Base-by-base conservation (phyloP, 257 asterid species). In the Knoxia roxburghii region DNA sequence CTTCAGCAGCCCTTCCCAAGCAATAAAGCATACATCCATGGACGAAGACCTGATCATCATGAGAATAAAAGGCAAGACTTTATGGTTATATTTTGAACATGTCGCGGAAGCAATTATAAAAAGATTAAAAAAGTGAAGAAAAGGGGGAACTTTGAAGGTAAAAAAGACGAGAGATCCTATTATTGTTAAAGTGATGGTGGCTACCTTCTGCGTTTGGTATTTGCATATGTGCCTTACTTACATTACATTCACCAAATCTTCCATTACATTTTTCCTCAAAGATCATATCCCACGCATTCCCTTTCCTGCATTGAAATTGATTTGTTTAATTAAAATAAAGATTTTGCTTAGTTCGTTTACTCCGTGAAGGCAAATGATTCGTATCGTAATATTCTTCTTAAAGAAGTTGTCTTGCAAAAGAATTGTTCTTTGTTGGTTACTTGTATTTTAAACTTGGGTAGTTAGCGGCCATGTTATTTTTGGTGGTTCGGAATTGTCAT, bases 201-300 rank as follows among this genome's bases (percentile, higher is more conserved):
- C 24, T 48, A 20, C 24, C 53, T 48, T 48, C 53, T 48, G 53
- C 18, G 17, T 17, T 48, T 48, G 53, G 53, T 2, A 48, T n/a
- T 15, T 20, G 53, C 21, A 48, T 48, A 48, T 48, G 21, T 48
- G 24, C 56, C 56, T 50, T 75, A 39, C 68, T 69, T 56, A 4
- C 10, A 6, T 41, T 4, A 33, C 6, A 33, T n/a, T 24, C 37
- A 24, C 61, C 20, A 11, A 24, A 55, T 55, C 20, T 55, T 32
- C 37, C 39, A 18, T 23, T 30, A 55, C 61, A 54, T 54, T 54
- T n/a, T 54, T 54, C 61, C 61, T 54, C 37, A 24, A 55, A 55
- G 32, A 26, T 55, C 61, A 2, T 18, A 13, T 46, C 52, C 15
- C 6, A 13, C 26, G 2, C 26, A 53, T 53, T 53, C 32, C 10